These are phyloP conservation scores for Leccinellum albellum DNA, from an alignment of 768 basidiomycete species.

Conservation along the genomic window DNA sequence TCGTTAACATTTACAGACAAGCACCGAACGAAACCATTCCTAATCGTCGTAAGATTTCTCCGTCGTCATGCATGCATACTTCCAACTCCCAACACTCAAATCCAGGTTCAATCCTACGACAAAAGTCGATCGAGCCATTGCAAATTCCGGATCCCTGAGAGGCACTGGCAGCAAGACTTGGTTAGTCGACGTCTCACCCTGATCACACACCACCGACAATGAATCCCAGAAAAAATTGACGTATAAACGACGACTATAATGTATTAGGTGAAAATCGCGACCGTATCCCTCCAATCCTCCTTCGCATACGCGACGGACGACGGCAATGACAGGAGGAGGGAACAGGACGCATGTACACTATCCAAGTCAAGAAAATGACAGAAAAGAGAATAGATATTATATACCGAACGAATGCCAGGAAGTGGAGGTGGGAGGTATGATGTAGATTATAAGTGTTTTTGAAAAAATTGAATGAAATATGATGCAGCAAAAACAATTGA, in stretches of 20 bases:
- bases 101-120: too few relatives aligned
- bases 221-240: background rate
- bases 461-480: slow-evolving; percentile 9
- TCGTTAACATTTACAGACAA: too few relatives aligned
- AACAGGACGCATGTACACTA: slow-evolving; percentile 27
- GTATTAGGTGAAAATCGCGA: slow-evolving; percentile 29
- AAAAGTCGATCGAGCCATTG: background rate
- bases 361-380: background rate
- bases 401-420: slow-evolving; percentile 25
- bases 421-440: slow-evolving; percentile 1
- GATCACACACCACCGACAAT: background rate
- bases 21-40: too few relatives aligned
- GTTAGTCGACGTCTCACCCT: background rate
- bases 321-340: background rate
- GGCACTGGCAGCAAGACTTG: background rate
- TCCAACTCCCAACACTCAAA: too few relatives aligned
- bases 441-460: slow-evolving; percentile 15
- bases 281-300: background rate
- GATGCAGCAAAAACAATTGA: slow-evolving; percentile 6
- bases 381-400: slow-evolving; percentile 31
- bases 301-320: background rate
- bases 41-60: too few relatives aligned
- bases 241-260: slow-evolving; percentile 35
- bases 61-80: too few relatives aligned
- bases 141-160: background rate